Conservation (phyloP, 306 rosid genomes). For the Spatholobus suberectus region DNA sequence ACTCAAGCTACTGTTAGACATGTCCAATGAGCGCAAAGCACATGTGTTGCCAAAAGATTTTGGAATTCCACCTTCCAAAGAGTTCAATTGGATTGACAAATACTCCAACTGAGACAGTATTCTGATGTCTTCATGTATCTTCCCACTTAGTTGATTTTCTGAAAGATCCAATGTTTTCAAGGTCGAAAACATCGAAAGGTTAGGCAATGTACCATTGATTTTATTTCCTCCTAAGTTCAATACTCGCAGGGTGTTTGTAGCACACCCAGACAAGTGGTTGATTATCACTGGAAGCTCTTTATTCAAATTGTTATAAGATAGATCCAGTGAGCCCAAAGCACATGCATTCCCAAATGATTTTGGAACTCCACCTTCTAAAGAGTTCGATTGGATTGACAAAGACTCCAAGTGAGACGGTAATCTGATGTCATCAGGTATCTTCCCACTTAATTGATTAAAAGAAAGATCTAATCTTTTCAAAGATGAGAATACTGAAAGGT, state of each 20-base stretch:
- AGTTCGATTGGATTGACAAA: no score
- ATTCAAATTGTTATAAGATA: not conserved
- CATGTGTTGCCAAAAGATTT: not conserved
- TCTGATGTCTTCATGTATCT: not conserved
- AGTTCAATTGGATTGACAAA: not conserved
- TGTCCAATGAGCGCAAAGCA: not conserved
- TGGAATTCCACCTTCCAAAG: not conserved
- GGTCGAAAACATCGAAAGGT: not conserved
- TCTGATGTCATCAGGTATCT: not conserved
- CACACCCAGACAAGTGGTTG: not conserved
- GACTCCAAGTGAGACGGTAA: conserved; percentile 4
- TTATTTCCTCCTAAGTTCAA: not conserved
- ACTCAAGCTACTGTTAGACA: not conserved
- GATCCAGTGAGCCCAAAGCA: no score
- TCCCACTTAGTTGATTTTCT: not conserved
- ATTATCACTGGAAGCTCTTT: not conserved
- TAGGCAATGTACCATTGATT: not conserved
- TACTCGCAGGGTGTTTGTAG: not conserved
- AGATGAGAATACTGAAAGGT: conserved; percentile 6
- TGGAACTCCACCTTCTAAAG: no score
- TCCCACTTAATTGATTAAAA: not conserved
- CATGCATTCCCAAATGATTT: no score
- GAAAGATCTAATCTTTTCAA: not conserved
- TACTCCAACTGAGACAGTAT: not conserved
- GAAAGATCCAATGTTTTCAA: not conserved